Evolutionary conservation across 2,329 filamentous ascomycete genomes (phyloP), one percentile per base, ranked within the genome.

Genomic region (Colletotrichum musae): DNA sequence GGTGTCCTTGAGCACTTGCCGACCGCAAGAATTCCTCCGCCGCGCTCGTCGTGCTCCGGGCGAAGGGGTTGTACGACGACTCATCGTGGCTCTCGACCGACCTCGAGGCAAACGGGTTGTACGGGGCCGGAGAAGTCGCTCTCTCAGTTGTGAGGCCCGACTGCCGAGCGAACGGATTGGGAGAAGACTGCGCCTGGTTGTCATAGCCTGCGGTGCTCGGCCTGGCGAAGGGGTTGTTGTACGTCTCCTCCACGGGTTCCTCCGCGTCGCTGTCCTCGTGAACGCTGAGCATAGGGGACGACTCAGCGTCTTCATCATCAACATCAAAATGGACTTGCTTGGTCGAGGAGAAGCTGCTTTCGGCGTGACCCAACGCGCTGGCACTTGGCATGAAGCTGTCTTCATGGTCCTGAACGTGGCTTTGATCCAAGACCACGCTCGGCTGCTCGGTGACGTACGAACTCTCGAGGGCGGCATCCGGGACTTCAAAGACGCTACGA

Each of bases 251-350:
- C 5, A 13, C n/a, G 6, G 52, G 18, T 10, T 63, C 52, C 5
- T 57, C 51, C 6, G n/a, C 51, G 39, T 53, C 66, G 36, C 36
- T 57, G 2, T 69, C 62, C 10, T 66, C 62, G 2, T 45, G 41
- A 0, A 69, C 62, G 24, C 66, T 69, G 18, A 60, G 66, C n/a
- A 66, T 51, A n/a, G 66, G 26, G 10, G 62, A 66, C 2, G 66
- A 66, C 6, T 16, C 4, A 4, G 48, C 24, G 12, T 24, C 18
- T 21, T 65, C 62, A 21, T 60, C 28, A 0, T 26, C 48, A 7
- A 13, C 36, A 5, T 61, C 58, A 0, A 69, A 51, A 15, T 66
- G 56, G n/a, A 56, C 62, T 24, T 57, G 43, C 6, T 52, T 56
- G 6, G 56, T 15, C 5, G 43, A 41, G 12, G 58, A 51, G 2